phyloP scores from a whole-genome alignment of 1,139 yeast genomes.

The Blastobotrys illinoisensis region DNA sequence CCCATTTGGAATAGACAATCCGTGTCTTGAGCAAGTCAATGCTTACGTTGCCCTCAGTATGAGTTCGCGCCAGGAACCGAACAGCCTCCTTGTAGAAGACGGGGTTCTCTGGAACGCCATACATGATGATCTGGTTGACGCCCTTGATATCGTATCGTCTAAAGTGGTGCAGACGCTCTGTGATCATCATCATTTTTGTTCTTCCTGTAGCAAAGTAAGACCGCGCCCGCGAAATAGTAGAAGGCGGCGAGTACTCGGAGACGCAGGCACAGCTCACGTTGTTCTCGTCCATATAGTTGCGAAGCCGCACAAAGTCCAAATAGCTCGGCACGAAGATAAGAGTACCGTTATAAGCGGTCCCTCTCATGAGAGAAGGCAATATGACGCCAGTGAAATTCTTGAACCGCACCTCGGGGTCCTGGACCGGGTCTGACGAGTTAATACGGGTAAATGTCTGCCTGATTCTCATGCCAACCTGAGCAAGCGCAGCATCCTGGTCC shows the following conservation, averaged over 20 bases:
- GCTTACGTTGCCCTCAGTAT: constrained; percentile 27
- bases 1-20: constrained; percentile 72
- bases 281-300: constrained; percentile 62
- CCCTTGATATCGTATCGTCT: constrained; percentile 81
- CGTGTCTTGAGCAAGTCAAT: constrained; percentile 51
- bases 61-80: constrained; percentile 40
- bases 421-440: constrained; percentile 41
- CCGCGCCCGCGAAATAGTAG: constrained; percentile 66
- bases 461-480: constrained; percentile 48
- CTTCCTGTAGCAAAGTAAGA: constrained; percentile 60
- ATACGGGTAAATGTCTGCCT: constrained; percentile 62
- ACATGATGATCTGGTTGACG: constrained; percentile 76
- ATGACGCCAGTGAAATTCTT: constrained; percentile 69
- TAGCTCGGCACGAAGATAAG: constrained; percentile 80
- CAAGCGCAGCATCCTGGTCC: constrained; percentile 34
- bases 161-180: constrained; percentile 91
- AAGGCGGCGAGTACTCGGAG: constrained; percentile 76
- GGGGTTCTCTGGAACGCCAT: constrained; percentile 83
- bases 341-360: constrained; percentile 62
- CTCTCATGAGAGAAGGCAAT: constrained; percentile 61
- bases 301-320: constrained; percentile 75
- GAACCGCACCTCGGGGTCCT: constrained; percentile 77
- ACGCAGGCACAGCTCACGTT: constrained; percentile 44
- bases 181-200: constrained; percentile 68
- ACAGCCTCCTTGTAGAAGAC: constrained; percentile 73